Evolutionary conservation across 192 early-diverging fungal genomes (phyloP).

Genomic region (Kickxella alabastrina): DNA sequence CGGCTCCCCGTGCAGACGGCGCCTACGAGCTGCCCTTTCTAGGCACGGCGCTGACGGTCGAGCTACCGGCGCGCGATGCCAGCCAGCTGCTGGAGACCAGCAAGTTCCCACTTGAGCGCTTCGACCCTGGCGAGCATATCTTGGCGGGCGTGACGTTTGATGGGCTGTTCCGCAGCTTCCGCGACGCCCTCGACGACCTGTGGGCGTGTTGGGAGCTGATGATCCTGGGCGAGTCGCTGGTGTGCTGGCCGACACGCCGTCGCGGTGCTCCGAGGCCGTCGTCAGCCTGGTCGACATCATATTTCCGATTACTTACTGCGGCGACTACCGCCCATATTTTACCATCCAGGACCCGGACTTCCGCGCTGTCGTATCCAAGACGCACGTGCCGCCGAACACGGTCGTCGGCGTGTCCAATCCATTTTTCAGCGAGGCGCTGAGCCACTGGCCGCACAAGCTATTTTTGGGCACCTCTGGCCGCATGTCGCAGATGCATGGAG

Average conservation of each 20-base stretch:
- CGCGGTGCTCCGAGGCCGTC: constrained; percentile 81
- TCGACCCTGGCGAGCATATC: constrained; percentile 68
- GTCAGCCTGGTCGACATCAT: constrained; percentile 83
- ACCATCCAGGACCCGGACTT: constrained; percentile 96
- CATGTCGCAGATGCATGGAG: constrained; percentile 47
- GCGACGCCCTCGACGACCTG: constrained; percentile 71
- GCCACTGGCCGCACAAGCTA: constrained; percentile 90
- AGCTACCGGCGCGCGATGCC: constrained; percentile 60
- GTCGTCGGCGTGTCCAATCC: constrained; percentile 96
- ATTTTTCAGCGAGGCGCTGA: constrained; percentile 83
- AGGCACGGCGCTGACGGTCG: constrained; percentile 63
- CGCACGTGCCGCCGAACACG: constrained; percentile 68
- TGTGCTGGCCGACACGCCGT: constrained; percentile 87
- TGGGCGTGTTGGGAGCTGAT: constrained; percentile 96
- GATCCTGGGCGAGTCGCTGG: constrained; percentile 82
- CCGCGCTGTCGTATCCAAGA: constrained; percentile 54
- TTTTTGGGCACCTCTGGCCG: constrained; percentile 53
- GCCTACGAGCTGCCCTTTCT: constrained; percentile 72
- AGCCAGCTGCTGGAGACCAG: constrained; percentile 73
- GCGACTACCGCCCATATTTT: constrained; percentile 95
- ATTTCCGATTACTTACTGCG: constrained; percentile 94
- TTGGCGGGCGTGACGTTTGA: constrained; percentile 63
- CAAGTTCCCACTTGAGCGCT: constrained; percentile 62
- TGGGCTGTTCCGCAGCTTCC: constrained; percentile 74
- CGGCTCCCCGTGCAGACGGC: constrained; percentile 49